Conservation (phyloP, 1,284 basidiomycete genomes). For the Papiliotrema laurentii region DNA sequence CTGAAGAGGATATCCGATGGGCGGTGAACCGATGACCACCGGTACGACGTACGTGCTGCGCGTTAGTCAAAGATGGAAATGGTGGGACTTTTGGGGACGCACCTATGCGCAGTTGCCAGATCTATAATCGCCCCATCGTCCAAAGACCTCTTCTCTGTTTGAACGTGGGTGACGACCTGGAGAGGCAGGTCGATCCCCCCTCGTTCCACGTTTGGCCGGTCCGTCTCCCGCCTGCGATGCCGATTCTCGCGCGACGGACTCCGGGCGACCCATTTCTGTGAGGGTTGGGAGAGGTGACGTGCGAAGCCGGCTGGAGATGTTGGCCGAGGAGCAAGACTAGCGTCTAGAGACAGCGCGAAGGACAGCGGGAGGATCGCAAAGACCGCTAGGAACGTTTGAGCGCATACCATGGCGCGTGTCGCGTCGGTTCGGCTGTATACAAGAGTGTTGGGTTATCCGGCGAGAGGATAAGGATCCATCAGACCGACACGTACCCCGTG, state of each 20-base stretch:
- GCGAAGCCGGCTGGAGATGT: neutral
- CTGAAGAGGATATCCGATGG: slow-evolving; percentile 37
- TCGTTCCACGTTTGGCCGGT: neutral
- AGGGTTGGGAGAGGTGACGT: neutral
- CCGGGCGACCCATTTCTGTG: neutral
- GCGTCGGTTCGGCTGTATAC: no score
- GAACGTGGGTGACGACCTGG: neutral
- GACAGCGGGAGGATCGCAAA: slow-evolving; percentile 17
- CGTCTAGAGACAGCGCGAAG: slow-evolving; percentile 2
- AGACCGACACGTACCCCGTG: neutral
- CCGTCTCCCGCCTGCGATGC: neutral
- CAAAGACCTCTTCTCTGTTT: neutral
- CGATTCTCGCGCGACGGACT: neutral
- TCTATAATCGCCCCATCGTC: slow-evolving; percentile 4
- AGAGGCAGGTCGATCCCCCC: neutral
- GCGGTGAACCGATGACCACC: slow-evolving; percentile 34
- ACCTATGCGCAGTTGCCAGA: slow-evolving; percentile 15
- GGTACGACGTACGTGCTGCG: slow-evolving; percentile 38
- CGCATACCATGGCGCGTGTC: slow-evolving; percentile 7
- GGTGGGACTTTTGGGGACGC: slow-evolving; percentile 1
- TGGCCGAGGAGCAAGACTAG: neutral
- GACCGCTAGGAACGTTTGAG: slow-evolving; percentile 11
- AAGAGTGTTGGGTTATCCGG: neutral
- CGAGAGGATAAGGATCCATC: neutral
- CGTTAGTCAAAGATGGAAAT: neutral